Base-by-base conservation (phyloP, 208 protist species). In the Angomonas desouzai region DNA sequence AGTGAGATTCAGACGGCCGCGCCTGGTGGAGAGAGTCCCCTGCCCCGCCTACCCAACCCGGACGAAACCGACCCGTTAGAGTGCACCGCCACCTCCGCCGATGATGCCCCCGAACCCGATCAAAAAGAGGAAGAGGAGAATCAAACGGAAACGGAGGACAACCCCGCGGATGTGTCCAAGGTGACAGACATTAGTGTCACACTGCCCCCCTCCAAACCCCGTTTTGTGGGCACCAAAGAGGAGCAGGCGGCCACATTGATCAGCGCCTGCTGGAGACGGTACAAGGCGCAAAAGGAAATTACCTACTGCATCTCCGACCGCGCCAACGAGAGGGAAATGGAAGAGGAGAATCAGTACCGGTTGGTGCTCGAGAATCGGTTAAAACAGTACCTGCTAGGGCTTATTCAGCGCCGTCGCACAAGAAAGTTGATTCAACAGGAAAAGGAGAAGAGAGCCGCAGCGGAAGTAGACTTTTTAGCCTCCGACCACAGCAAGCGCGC, bases 201-300 rank as follows among this genome's bases (percentile, higher is more conserved):
- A 4, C 56, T 61, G 9, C 38, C 56, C 22, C 4, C 56, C 56
- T 48, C 56, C 22, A 53, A 56, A 34, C 45, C 45, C n/a, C 45
- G 45, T 22, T 32, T 61, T 3, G 38, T 13, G 2, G 56, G 56
- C 13, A 61, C 56, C 29, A 34, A 34, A 18, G 56, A 61, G 56
- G 66, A 57, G 34, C 32, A 61, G 22, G 80, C 80, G 25, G 80
- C 55, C 55, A 70, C 34, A 18, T 22, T 55, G 43, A 79, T 87
- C 18, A 32, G 40, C 20, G 60, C 48, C 7, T 75, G 62, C 68
- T 87, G 64, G 62, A 33, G 48, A 18, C 38, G 57, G 16, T 32
- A 62, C 40, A 47, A 30, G n/a, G 49, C 51, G 22, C 62, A 64
- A 13, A 64, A 58, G 33, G 29, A 48, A 29, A 33, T 62, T 18